Evolutionary conservation across 2,329 filamentous ascomycete species (phyloP), one percentile per base, ranked within the genome.

Genomic region (Pleurostoma richardsiae): DNA sequence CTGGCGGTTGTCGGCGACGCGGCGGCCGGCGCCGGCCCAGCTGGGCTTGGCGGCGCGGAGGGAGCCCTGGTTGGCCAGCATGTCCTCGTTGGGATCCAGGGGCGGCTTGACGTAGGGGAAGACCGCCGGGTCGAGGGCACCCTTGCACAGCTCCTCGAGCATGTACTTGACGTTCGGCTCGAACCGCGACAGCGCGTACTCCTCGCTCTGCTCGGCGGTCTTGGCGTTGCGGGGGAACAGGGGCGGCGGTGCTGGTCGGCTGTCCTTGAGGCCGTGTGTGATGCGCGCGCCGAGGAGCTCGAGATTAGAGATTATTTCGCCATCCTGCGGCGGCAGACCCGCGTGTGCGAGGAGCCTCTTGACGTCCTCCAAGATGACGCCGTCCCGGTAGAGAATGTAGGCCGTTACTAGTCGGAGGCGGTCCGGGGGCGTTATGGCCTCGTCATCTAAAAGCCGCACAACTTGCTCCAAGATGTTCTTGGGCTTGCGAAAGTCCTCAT

Each of bases 41-140:
- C 91, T 96, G 2, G 92, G 94, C 59, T 96, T 95, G 11, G 90
- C 90, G 7, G 89, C 88, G 48, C 94, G 86, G 28, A 99, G 77
- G 10, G 92, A 97, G 10, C 87, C 82, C 54, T 88, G 78, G 29
- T 79, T 69, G 4, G 69, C 71, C 40, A 80, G 59, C 36, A 80
- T 68, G 49, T 85, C 80, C 48, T 80, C 77, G 51, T 80, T 78
- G 11, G 76, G 73, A 55, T 85, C 83, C 39, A 83, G 67, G 5
- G 86, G 83, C 4, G 85, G 85, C 50, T 86, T 85, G 48, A 86
- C 81, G 51, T 86, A 90, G 2, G 88, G 88, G 55, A 91, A 92
- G 2, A 74, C 59, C 3, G 68, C 71, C 41, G 79, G 72, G 58
- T 91, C 87, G 29, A 94, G 69, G 0, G 78, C 74, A 36, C 87